Conservation (phyloP, 257 asterid species). For the Craterostigma plantagineum region DNA sequence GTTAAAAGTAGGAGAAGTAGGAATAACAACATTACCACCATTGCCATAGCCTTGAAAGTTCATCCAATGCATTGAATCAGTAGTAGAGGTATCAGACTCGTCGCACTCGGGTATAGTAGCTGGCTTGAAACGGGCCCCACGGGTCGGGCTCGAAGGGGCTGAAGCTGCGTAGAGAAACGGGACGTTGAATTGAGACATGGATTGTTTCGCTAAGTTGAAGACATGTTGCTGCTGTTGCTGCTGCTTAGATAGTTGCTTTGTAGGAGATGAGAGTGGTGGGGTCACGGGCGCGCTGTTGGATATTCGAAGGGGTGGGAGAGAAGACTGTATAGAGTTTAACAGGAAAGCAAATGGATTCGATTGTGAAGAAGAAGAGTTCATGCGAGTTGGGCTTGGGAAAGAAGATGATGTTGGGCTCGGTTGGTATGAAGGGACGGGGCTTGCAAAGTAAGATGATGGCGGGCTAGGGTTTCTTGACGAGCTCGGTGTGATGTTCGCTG, state of each 20-base stretch:
- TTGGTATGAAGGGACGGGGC: conserved; percentile 84
- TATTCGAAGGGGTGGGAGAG: conserved; percentile 81
- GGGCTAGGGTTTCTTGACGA: conserved; percentile 92
- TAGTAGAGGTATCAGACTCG: conserved; percentile 73
- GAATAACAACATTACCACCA: too few species aligned
- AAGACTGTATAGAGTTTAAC: conserved; percentile 33
- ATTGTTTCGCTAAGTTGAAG: conserved; percentile 53
- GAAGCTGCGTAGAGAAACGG: conserved; percentile 73
- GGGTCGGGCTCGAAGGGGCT: conserved; percentile 82
- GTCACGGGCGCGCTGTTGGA: conserved; percentile 90
- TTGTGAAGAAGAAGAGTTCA: conserved; percentile 17
- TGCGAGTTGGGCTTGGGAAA: conserved; percentile 72
- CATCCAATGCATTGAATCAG: conserved; percentile 86
- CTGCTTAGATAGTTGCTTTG: conserved; percentile 41
- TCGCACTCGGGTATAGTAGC: conserved; percentile 87
- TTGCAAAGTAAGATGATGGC: conserved; percentile 79
- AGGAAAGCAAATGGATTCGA: conserved; percentile 61
- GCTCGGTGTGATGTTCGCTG: conserved; percentile 74
- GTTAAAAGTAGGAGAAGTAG: conserved; percentile 77
- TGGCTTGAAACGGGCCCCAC: conserved; percentile 58
- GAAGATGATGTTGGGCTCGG: conserved; percentile 86
- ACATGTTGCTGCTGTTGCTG: conserved; percentile 29
- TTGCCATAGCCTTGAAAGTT: conserved; percentile 43
- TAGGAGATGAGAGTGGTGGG: conserved; percentile 93
- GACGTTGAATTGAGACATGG: conserved; percentile 66